Base-by-base conservation (phyloP, 371 early-diverging fungal species). In the Mucor indicus region DNA sequence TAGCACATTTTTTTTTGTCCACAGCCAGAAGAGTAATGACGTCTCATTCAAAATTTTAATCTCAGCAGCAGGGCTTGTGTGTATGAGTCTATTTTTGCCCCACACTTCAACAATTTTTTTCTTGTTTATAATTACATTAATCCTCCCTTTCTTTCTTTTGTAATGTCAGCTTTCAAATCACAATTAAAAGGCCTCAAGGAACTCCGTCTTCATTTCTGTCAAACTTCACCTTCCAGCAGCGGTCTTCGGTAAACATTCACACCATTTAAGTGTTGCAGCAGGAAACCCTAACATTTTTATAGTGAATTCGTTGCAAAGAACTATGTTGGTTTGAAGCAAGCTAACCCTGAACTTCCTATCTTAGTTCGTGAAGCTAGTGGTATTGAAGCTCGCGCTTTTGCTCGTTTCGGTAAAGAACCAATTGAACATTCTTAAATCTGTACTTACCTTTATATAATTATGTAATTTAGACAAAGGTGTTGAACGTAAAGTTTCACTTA, bases 171-270 rank as follows among this genome's bases (percentile, higher is more conserved):
- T 44, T 56, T 70, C 30, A 68, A 55, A 55, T 62, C 71, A 46
- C 64, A 62, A 55, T 66, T 84, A 57, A 85, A 84, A 60, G 73
- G 79, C 57, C 72, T 95, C 39, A 86, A 86, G 68, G 96, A 95
- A 66, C 81, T 95, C 33, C 89, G 96, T 57, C 80, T 95, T 44
- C 96, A 95, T 69, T 80, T 91, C 68, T 90, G 90, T 68, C 93
- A 90, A 71, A 86, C 81, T 15, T 83, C 84, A n/a, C 75, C 89
- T 44, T 84, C 87, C 35, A 90, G 90, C 77, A 79, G 80, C 52
- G 93, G 93, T 42, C 64, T 91, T 53, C 85, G 92, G 93, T 92
- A 81, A 69, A 40, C 5, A 39, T 17, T 13, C 12, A 8, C 30
- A 29, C 30, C 30, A 29, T 29, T 29, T 29, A 29, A 6, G 30